Base-by-base conservation (phyloP, 805 yeast genomes). In the Aciculoconidium aculeatum region DNA sequence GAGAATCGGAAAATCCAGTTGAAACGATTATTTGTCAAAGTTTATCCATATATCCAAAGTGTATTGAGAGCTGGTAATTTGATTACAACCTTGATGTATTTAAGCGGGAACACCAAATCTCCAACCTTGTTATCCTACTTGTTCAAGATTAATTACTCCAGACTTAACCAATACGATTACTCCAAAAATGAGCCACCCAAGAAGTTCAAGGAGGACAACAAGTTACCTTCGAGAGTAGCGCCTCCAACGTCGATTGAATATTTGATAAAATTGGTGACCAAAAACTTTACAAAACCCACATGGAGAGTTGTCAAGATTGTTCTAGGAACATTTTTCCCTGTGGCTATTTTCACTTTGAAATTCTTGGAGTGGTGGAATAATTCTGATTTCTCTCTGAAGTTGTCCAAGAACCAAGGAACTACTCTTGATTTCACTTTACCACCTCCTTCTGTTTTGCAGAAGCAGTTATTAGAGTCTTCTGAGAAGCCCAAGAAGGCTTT, bases 351-450 rank as follows among this genome's bases (percentile, higher is more conserved):
- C 49, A 47, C 78, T 14, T 65, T 88, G 36, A 85, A 86, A 55
- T 84, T 88, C 43, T 64, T 86, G 19, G 96, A 88, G 53, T 88
- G 96, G 96, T 88, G 95, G 94, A 75, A 77, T 37, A 72, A 82
- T 15, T 76, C 87, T 10, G 85, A 81, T 36, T 72, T 85, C 47
- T 75, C 84, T 3, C 54, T 70, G 4, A 72, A 73, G 46, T 46
- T 80, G 35, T 66, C 73, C 14, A 71, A 70, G 33, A 67, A 65
- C 26, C 61, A 61, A 28, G 61, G 67, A 8, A 63, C 65, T 32
- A 50, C 53, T 7, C 48, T 73, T 15, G 77, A 75, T 26, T 57
- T 56, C 28, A 61, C 63, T 2, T 54, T 76, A 10, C 78, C 79
- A 2, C 64, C 72, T 3, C 76, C 70, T 7, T 52, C 64, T 3